Conservation (phyloP, 345 rosid genomes). For the Lepidium didymum region DNA sequence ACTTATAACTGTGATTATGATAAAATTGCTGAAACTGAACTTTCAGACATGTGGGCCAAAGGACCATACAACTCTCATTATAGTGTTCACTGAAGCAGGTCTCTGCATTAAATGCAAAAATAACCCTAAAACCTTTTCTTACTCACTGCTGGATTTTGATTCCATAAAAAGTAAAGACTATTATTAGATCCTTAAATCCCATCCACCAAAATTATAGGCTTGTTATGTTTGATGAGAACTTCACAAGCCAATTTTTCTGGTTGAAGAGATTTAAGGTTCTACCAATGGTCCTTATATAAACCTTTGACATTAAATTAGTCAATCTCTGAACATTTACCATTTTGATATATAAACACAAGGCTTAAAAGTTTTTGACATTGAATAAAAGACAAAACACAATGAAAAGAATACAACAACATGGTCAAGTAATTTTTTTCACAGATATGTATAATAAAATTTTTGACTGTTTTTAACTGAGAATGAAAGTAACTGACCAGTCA, state of each 20-base stretch:
- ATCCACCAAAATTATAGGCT: not conserved
- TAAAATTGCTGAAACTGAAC: constrained; percentile 2
- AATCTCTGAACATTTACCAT: not conserved
- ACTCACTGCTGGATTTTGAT: not conserved
- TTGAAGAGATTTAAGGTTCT: not conserved
- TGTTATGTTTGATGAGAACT: not conserved
- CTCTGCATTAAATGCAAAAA: constrained; percentile 15
- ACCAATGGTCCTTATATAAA: not conserved
- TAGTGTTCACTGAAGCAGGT: constrained; percentile 21
- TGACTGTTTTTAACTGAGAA: constrained; percentile 5
- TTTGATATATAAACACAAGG: not conserved
- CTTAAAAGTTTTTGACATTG: not conserved
- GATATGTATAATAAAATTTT: not conserved
- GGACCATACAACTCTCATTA: constrained; percentile 17
- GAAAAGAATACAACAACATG: not conserved
- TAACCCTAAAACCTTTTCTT: not conserved
- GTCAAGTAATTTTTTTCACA: not conserved
- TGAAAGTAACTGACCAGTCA: constrained; percentile 18
- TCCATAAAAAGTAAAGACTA: not conserved
- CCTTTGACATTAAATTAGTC: not conserved
- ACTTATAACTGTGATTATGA: not conserved
- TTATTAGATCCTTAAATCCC: not conserved
- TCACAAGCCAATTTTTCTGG: not conserved
- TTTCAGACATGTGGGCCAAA: constrained; percentile 18
- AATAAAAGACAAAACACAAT: not conserved